A percentile compares a stretch with the other conserved stretches of the same genome.
Evolutionary conservation across 2,329 filamentous ascomycete genomes (phyloP).

Genomic region (Lachnellula subtilissima): DNA sequence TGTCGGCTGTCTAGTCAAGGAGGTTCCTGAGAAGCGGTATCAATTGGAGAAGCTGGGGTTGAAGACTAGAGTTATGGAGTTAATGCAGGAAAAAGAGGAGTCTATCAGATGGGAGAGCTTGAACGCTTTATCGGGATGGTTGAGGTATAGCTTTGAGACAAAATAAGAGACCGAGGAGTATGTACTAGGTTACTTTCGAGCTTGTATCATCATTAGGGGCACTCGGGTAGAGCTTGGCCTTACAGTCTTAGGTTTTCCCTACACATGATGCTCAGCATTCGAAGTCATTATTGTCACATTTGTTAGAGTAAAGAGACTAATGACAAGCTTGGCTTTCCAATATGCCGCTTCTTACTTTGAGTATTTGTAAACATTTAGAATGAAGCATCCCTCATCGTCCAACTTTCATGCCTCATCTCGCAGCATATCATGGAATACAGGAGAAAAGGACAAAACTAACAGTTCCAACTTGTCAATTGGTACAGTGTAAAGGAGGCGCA

Average conservation of each 20-base stretch:
- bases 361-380: too few species aligned
- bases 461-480: too few species aligned
- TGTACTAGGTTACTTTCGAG: neutral
- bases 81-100: conserved; percentile 69
- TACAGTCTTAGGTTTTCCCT: neutral
- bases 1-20: conserved; percentile 64
- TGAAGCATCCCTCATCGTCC: too few species aligned
- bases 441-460: too few species aligned
- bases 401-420: too few species aligned
- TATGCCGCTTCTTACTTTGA: too few species aligned
- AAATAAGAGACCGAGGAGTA: conserved; percentile 18
- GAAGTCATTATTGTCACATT: too few species aligned
- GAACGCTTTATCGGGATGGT: conserved; percentile 69
- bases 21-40: conserved; percentile 62
- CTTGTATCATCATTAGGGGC: conserved; percentile 20
- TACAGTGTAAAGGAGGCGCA: too few species aligned
- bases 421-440: too few species aligned
- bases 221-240: neutral
- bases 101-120: conserved; percentile 69
- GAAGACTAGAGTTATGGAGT: conserved; percentile 65
- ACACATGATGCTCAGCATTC: neutral
- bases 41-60: conserved; percentile 63
- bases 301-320: too few species aligned
- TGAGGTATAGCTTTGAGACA: conserved; percentile 63
- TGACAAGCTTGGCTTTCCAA: too few species aligned